These are phyloP conservation scores for Penicillium antarcticum DNA, from an alignment of 495 filamentous ascomycete species.

Conservation along the genomic window DNA sequence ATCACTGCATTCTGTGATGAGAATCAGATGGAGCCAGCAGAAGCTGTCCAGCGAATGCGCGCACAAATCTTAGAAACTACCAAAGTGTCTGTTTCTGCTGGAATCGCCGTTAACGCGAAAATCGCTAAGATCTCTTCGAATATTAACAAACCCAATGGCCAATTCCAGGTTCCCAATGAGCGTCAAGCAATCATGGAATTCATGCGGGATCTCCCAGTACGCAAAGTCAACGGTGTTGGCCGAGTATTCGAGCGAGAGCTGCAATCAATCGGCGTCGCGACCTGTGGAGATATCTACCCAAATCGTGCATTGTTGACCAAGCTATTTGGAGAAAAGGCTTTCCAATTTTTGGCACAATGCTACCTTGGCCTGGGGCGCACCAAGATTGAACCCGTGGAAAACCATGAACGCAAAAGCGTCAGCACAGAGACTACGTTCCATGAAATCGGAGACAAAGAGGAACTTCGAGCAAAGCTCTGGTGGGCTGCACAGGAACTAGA, in stretches of 20 bases:
- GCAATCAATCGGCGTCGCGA: conserved; percentile 79
- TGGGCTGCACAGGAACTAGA: conserved; percentile 83
- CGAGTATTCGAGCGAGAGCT: conserved; percentile 93
- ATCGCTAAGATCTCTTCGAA: conserved; percentile 95
- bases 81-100: conserved; percentile 87
- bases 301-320: conserved; percentile 67
- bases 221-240: conserved; percentile 92
- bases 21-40: conserved; percentile 64
- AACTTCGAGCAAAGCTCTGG: conserved; percentile 74
- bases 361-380: conserved; percentile 90
- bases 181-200: conserved; percentile 74
- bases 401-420: conserved; percentile 88
- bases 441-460: conserved; percentile 66
- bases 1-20: conserved; percentile 82
- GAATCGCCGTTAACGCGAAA: conserved; percentile 89
- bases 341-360: conserved; percentile 77
- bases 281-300: conserved; percentile 82
- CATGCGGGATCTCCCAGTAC: conserved; percentile 75
- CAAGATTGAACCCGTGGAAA: conserved; percentile 79
- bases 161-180: conserved; percentile 71
- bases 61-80: conserved; percentile 72
- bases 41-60: conserved; percentile 72
- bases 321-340: conserved; percentile 89
- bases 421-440: conserved; percentile 92
- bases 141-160: conserved; percentile 93